These are phyloP conservation scores for Voacanga thouarsii DNA, from an alignment of 257 asterid species.

Conservation along the genomic window DNA sequence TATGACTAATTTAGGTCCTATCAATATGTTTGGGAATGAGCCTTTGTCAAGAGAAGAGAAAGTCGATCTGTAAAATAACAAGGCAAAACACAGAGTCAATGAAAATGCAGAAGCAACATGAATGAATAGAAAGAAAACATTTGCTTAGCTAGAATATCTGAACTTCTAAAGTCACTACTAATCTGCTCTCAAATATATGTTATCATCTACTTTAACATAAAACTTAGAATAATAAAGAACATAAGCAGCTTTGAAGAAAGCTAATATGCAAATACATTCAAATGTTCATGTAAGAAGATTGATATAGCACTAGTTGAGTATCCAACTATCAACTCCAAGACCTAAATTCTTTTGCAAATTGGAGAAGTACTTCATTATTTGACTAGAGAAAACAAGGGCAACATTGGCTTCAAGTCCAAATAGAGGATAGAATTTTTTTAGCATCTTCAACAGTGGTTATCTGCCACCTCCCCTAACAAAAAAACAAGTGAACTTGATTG, in stretches of 20 bases:
- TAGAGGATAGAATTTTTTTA: no score
- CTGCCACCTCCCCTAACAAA: no score
- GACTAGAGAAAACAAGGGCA: no score
- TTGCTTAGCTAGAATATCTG: background rate
- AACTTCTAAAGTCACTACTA: conserved; percentile 22
- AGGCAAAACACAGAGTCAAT: background rate
- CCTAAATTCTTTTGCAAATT: no score
- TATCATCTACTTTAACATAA: conserved; percentile 97
- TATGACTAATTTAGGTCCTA: no score
- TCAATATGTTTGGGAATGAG: no score
- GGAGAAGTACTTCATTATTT: no score
- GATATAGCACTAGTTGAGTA: no score
- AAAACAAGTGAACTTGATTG: no score
- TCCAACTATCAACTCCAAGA: no score
- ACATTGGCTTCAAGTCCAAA: no score
- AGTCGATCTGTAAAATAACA: conserved; percentile 62
- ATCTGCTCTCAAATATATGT: conserved; percentile 96
- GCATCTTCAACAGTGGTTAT: no score
- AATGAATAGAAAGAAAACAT: conserved; percentile 7
- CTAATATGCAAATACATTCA: conserved; percentile 54
- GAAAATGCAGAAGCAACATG: conserved; percentile 14
- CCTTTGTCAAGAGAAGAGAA: conserved; percentile 83
- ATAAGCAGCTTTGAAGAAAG: conserved; percentile 98
- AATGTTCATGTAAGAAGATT: conserved; percentile 28
- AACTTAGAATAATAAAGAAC: conserved; percentile 90